phyloP scores from a whole-genome alignment of 2,329 filamentous ascomycete genomes.

The Aspergillus fischeri region DNA sequence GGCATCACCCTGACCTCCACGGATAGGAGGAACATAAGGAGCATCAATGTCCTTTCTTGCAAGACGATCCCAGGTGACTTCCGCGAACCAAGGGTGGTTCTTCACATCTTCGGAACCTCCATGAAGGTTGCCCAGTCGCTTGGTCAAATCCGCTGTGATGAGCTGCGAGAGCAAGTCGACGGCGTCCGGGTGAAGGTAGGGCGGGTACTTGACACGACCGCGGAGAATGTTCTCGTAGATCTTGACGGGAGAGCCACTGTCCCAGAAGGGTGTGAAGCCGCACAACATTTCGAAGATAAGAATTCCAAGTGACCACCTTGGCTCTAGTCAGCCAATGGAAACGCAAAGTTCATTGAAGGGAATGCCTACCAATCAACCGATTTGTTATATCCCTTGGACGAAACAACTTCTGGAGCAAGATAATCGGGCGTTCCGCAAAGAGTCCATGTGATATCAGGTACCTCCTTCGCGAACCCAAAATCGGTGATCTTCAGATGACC shows the following conservation, averaged over 20 bases:
- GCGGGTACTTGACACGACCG: constrained; percentile 92
- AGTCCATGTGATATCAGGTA: constrained; percentile 98
- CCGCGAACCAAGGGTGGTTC: constrained; percentile 91
- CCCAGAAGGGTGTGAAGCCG: constrained; percentile 98
- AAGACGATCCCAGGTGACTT: constrained; percentile 95
- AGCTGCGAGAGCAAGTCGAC: constrained; percentile 88
- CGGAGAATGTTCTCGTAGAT: constrained; percentile 99
- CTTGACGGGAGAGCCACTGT: constrained; percentile 94
- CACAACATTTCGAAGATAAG: constrained; percentile 99
- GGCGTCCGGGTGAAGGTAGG: constrained; percentile 90
- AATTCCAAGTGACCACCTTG: constrained; percentile 96
- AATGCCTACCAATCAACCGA: constrained; percentile 88
- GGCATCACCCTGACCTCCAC: constrained; percentile 88
- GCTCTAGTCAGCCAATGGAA: constrained; percentile 4
- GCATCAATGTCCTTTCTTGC: constrained; percentile 96
- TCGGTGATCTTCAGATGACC: constrained; percentile 96
- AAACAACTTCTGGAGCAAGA: constrained; percentile 95
- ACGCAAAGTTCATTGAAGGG: background rate
- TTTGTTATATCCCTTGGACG: constrained; percentile 99
- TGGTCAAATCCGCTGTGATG: constrained; percentile 92
- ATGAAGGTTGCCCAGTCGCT: constrained; percentile 89
- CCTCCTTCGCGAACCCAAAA: constrained; percentile 97
- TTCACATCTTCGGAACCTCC: constrained; percentile 90
- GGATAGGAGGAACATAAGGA: constrained; percentile 92
- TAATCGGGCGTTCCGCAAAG: constrained; percentile 97